These are phyloP conservation scores for Glycine latifolia DNA, from an alignment of 306 rosid species.

Conservation along the genomic window DNA sequence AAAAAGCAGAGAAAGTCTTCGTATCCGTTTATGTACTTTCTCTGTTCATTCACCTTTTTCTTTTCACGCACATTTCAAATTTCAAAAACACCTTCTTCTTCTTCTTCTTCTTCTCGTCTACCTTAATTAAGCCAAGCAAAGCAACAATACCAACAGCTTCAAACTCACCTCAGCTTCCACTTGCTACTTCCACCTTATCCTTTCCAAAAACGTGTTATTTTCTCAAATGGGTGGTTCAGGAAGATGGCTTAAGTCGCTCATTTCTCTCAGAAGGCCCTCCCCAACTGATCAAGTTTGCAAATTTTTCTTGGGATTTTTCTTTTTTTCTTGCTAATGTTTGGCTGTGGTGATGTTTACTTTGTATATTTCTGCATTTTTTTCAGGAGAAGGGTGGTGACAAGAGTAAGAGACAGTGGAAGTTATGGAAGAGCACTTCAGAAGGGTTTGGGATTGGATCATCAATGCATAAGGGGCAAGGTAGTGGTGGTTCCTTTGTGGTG, in stretches of 20 bases:
- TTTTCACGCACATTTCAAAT: conserved; percentile 56
- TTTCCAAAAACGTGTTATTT: conserved; percentile 21
- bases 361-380: conserved; percentile 6
- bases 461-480: conserved; percentile 47
- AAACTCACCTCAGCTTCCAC: background rate
- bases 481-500: conserved; percentile 46
- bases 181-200: background rate
- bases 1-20: conserved; percentile 39
- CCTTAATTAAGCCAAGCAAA: conserved; percentile 42
- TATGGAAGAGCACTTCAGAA: conserved; percentile 82
- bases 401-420: conserved; percentile 83
- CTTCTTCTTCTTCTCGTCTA: conserved; percentile 24
- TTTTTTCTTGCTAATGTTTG: conserved; percentile 10
- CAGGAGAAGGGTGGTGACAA: conserved; percentile 67
- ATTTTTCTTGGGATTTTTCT: background rate
- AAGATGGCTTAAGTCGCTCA: conserved; percentile 81
- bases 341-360: background rate
- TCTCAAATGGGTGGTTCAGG: conserved; percentile 81
- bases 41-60: conserved; percentile 26
- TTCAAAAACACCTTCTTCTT: conserved; percentile 56
- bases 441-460: conserved; percentile 59
- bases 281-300: conserved; percentile 58
- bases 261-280: conserved; percentile 61
- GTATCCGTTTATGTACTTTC: conserved; percentile 51
- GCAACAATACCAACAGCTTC: background rate